Conservation (phyloP, 768 basidiomycete genomes). For the Suillus plorans region DNA sequence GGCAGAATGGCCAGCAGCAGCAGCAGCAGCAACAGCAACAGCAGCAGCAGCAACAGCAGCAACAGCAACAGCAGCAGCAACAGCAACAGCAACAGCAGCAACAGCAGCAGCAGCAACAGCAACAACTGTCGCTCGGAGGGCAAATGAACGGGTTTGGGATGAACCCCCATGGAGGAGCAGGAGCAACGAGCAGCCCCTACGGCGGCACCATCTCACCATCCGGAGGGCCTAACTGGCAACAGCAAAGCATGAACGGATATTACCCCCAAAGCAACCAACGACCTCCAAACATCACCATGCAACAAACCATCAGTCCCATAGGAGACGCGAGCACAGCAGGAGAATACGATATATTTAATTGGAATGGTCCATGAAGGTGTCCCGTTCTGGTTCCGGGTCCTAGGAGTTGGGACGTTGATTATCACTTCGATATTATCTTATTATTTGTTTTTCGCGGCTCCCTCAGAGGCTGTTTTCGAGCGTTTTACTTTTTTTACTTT, state of each 20-base stretch:
- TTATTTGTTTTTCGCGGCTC: slow-evolving; percentile 8
- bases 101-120: slow-evolving; percentile 45
- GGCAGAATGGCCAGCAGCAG: slow-evolving; percentile 56
- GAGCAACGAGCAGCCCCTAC: slow-evolving; percentile 23
- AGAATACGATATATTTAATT: slow-evolving; percentile 63
- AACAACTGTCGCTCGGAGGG: slow-evolving; percentile 28
- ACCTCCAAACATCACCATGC: slow-evolving; percentile 49
- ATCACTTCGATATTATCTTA: slow-evolving; percentile 27
- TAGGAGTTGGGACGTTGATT: slow-evolving; percentile 23
- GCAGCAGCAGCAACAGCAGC: slow-evolving; percentile 49
- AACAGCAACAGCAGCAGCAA: slow-evolving; percentile 41
- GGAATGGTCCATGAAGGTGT: slow-evolving; percentile 42
- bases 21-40: slow-evolving; percentile 43
- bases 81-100: slow-evolving; percentile 44
- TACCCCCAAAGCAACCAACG: slow-evolving; percentile 33
- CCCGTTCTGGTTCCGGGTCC: slow-evolving; percentile 12
- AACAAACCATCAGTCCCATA: slow-evolving; percentile 43
- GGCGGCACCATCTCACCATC: slow-evolving; percentile 25
- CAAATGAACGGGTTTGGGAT: slow-evolving; percentile 36
- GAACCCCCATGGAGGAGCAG: slow-evolving; percentile 38
- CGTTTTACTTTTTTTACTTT: neutral
- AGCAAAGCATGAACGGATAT: slow-evolving; percentile 24
- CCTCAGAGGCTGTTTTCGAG: neutral
- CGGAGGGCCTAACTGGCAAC: slow-evolving; percentile 25
- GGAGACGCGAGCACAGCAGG: slow-evolving; percentile 45